Base-by-base conservation (phyloP, 805 yeast species). In the Spathaspora girioi region DNA sequence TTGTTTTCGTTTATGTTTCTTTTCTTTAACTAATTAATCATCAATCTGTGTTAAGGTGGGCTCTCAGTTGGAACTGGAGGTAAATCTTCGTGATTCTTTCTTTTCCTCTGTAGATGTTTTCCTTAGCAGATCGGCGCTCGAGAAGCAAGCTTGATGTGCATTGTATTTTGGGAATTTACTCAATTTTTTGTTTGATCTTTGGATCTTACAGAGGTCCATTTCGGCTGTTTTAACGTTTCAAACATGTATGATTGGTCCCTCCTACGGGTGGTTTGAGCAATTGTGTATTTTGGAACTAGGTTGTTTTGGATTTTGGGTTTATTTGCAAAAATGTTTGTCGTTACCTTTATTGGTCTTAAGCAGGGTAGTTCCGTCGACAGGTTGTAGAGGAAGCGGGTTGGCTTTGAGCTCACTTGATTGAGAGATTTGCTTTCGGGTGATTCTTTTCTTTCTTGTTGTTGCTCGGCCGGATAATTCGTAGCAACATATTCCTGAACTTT, bases 401-500 rank as follows among this genome's bases (percentile, higher is more conserved):
- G 78, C 66, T 77, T 82, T 80, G 87, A 82, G 80, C 77, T 82
- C 86, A 75, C 76, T 17, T 12, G 27, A 29, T 27, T 15, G 18
- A 29, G 40, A 23, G 40, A 29, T 5, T 27, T 27, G 27, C 42
- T 32, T n/a, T 50, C 38, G 32, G 41, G 42, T 43, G 38, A 11
- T 45, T 50, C n/a, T 38, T 49, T 55, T 46, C 51, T 46, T 45
- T 38, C 23, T 71, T 70, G 67, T 63, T 67, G 68, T 60, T 84
- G 89, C 83, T 85, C 88, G 86, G 76, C 78, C 86, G 74, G 70
- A 75, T 80, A 73, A 70, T 70, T 70, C 80, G 85, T 74, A 77
- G 96, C 97, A 83, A 93, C 96, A 93, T 93, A 93, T 93, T 93
- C 98, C 98, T 93, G 87, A 80, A 90, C 97, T 83, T 93, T 92